A percentile compares a stretch with the other conserved stretches of the same genome.
Conservation (phyloP, 768 basidiomycete genomes). For the Collybiopsis luxurians region DNA sequence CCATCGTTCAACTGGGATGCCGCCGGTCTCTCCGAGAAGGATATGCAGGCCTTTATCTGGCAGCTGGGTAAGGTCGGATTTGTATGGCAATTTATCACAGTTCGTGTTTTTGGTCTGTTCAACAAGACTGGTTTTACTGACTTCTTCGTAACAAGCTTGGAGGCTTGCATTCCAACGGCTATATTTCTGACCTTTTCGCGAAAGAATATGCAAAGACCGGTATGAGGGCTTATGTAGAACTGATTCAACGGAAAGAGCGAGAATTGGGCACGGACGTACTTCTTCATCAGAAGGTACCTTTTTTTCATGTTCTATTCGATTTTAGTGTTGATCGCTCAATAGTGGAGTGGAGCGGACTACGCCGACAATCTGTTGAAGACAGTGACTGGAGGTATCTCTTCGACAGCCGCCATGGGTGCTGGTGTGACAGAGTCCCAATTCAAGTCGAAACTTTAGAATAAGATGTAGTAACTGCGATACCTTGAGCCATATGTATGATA, state of each 20-base stretch:
- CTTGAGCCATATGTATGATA: no score
- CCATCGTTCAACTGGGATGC: conserved; percentile 96
- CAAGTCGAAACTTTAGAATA: conserved; percentile 37
- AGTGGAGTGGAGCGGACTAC: conserved; percentile 97
- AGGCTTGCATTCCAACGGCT: conserved; percentile 95
- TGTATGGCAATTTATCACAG: conserved; percentile 99
- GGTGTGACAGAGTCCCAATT: conserved; percentile 95
- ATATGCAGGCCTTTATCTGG: conserved; percentile 92
- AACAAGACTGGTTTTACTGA: conserved; percentile 8
- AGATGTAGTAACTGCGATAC: no score
- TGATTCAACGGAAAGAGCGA: conserved; percentile 89
- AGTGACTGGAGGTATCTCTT: conserved; percentile 95
- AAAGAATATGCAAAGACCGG: conserved; percentile 86
- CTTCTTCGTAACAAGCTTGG: conserved; percentile 59
- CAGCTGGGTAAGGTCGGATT: conserved; percentile 93
- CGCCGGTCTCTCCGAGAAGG: conserved; percentile 79
- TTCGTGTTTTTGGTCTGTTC: conserved; percentile 33
- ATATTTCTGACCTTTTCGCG: conserved; percentile 94
- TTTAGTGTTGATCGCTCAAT: conserved; percentile 13
- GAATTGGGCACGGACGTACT: conserved; percentile 95
- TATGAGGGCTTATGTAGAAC: conserved; percentile 98
- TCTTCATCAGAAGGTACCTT: conserved; percentile 88
- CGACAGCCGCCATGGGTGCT: conserved; percentile 98
- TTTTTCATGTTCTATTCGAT: background rate
- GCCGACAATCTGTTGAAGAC: conserved; percentile 91